Evolutionary conservation across 139 green algal genomes (phyloP).

Genomic region (Coccomyxa sp.): DNA sequence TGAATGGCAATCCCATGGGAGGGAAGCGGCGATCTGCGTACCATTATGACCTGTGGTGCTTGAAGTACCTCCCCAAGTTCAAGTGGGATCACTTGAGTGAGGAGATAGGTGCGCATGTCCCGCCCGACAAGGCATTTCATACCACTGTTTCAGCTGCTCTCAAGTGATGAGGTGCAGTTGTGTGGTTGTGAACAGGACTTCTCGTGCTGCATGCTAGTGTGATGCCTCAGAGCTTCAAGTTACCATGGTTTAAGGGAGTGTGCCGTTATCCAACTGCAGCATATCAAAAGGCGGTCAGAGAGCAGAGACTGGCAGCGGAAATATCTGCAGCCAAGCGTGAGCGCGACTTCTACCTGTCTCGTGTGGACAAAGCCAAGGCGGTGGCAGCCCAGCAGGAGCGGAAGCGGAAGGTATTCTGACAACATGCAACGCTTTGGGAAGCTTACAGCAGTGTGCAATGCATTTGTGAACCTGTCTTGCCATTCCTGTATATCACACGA

Average conservation of each 20-base stretch:
- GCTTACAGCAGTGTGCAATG: neutral
- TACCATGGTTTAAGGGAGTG: neutral
- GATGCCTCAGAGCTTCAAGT: neutral
- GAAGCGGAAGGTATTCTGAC: conserved; percentile 31
- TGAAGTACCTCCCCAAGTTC: conserved; percentile 95
- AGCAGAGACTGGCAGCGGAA: conserved; percentile 86
- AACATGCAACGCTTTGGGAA: neutral
- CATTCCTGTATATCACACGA: neutral
- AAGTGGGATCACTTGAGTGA: conserved; percentile 96
- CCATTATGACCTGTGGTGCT: conserved; percentile 88
- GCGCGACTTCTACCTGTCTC: conserved; percentile 89
- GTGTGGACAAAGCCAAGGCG: conserved; percentile 52
- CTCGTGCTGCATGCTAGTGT: neutral
- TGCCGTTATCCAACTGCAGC: conserved; percentile 24
- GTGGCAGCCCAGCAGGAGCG: conserved; percentile 44
- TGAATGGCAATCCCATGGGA: conserved; percentile 78
- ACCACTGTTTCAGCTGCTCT: neutral
- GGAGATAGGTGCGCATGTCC: conserved; percentile 65
- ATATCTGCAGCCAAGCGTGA: conserved; percentile 83
- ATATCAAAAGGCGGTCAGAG: conserved; percentile 65
- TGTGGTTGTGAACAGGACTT: neutral
- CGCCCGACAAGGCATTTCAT: neutral
- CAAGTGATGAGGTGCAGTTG: neutral
- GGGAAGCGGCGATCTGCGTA: conserved; percentile 76
- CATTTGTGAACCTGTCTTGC: neutral